Percentiles rank a stretch among this genome's conserved stretches.
phyloP scores from a whole-genome alignment of 805 yeast species.

The Candida hungchunana region DNA sequence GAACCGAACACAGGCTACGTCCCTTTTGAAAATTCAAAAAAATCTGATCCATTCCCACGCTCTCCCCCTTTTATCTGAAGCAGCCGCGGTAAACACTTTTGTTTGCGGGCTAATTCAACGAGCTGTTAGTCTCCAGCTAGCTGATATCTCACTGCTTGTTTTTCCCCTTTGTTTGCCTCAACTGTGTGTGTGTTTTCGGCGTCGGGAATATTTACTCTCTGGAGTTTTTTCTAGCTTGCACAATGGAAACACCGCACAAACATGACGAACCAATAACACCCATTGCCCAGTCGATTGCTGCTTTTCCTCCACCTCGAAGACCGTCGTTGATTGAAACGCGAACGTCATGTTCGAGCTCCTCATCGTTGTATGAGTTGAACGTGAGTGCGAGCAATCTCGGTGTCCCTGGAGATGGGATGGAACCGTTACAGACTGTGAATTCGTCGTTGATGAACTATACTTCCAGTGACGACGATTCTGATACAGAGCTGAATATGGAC shows the following conservation, averaged over 20 bases:
- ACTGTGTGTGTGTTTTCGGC: no score
- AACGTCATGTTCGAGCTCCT: constrained; percentile 13
- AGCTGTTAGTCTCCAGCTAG: no score
- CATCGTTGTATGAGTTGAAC: constrained; percentile 17
- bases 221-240: neutral
- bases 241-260: constrained; percentile 7
- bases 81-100: no score
- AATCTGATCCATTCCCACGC: no score
- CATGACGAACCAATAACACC: constrained; percentile 12
- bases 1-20: no score
- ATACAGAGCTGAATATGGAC: constrained; percentile 13
- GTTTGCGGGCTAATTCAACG: no score
- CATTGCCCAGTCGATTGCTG: constrained; percentile 6
- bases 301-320: constrained; percentile 7
- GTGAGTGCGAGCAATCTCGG: constrained; percentile 9
- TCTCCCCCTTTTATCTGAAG: no score
- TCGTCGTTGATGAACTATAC: constrained; percentile 9
- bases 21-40: no score
- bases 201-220: no score
- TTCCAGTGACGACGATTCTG: constrained; percentile 14
- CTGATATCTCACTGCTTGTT: no score
- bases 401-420: constrained; percentile 3
- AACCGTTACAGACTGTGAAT: constrained; percentile 1
- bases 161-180: no score
- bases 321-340: constrained; percentile 12